These are phyloP conservation scores for Graphilbum sp. DNA, from an alignment of 2,329 filamentous ascomycete genomes.

Conservation along the genomic window DNA sequence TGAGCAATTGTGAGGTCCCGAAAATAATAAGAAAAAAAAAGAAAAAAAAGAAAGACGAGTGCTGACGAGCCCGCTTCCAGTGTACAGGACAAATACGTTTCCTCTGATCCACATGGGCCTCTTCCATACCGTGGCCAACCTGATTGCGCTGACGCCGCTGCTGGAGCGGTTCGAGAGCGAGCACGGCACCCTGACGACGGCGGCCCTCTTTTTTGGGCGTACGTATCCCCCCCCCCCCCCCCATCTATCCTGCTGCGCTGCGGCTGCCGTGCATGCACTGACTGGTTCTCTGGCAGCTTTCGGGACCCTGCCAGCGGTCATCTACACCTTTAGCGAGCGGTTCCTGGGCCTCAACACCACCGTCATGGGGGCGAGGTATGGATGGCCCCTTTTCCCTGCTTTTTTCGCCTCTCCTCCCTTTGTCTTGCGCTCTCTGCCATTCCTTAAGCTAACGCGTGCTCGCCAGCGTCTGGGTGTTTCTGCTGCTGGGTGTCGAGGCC, in stretches of 20 bases:
- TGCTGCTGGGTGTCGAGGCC: conserved; percentile 69
- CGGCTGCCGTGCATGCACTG: neutral
- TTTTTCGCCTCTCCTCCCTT: neutral
- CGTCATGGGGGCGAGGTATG: conserved; percentile 70
- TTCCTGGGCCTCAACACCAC: conserved; percentile 55
- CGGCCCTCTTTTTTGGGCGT: conserved; percentile 84
- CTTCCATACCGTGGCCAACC: conserved; percentile 66
- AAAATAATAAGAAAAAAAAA: too few relatives aligned
- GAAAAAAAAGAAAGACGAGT: neutral
- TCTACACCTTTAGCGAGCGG: conserved; percentile 68
- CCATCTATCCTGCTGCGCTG: too few relatives aligned
- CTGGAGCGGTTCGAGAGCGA: conserved; percentile 88
- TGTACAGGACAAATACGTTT: conserved; percentile 87
- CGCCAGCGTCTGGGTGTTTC: conserved; percentile 75
- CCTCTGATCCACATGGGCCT: conserved; percentile 72
- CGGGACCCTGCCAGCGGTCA: conserved; percentile 62
- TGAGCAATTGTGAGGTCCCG: conserved; percentile 48
- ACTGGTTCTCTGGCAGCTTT: conserved; percentile 37
- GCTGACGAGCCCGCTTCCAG: too few relatives aligned
- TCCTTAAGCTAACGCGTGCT: too few relatives aligned
- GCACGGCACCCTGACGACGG: conserved; percentile 75
- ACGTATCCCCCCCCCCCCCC: too few relatives aligned
- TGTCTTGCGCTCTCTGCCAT: neutral
- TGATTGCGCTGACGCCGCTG: conserved; percentile 67
- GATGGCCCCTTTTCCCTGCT: neutral